Percentiles rank a stretch among this genome's conserved stretches.
Conservation (phyloP, 2,329 filamentous ascomycete genomes). For the Penicillium sclerotiorum region DNA sequence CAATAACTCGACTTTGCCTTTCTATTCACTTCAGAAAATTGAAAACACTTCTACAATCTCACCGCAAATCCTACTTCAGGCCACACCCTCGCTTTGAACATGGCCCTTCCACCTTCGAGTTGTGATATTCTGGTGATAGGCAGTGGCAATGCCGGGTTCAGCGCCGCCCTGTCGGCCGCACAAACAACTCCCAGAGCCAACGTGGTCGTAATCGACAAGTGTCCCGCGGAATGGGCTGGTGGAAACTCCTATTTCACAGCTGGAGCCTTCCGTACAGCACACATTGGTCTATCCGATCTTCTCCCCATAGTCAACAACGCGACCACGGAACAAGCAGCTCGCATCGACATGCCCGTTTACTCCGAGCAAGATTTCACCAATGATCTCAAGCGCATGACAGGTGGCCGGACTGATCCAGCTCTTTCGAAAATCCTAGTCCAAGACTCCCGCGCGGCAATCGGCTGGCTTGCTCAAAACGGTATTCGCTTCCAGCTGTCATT, state of each 20-base stretch:
- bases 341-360: slow-evolving; percentile 63
- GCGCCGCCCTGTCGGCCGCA: slow-evolving; percentile 60
- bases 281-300: slow-evolving; percentile 59
- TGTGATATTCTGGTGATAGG: slow-evolving; percentile 58
- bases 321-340: slow-evolving; percentile 45
- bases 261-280: slow-evolving; percentile 62
- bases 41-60: not conserved
- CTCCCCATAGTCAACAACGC: slow-evolving; percentile 66
- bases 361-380: slow-evolving; percentile 55
- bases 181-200: slow-evolving; percentile 38
- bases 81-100: not conserved
- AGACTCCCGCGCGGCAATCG: slow-evolving; percentile 54
- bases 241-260: slow-evolving; percentile 69
- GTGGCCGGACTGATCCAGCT: slow-evolving; percentile 54
- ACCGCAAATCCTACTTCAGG: not conserved
- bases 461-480: slow-evolving; percentile 60
- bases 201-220: slow-evolving; percentile 63
- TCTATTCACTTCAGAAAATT: not conserved
- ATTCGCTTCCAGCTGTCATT: slow-evolving; percentile 64
- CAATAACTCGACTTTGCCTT: not conserved
- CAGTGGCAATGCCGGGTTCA: slow-evolving; percentile 66
- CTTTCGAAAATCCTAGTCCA: slow-evolving; percentile 55
- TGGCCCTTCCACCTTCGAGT: slow-evolving; percentile 6
- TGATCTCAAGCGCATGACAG: slow-evolving; percentile 62
- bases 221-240: slow-evolving; percentile 60